phyloP scores from a whole-genome alignment of 345 rosid species.

The Schrenkiella parvula region DNA sequence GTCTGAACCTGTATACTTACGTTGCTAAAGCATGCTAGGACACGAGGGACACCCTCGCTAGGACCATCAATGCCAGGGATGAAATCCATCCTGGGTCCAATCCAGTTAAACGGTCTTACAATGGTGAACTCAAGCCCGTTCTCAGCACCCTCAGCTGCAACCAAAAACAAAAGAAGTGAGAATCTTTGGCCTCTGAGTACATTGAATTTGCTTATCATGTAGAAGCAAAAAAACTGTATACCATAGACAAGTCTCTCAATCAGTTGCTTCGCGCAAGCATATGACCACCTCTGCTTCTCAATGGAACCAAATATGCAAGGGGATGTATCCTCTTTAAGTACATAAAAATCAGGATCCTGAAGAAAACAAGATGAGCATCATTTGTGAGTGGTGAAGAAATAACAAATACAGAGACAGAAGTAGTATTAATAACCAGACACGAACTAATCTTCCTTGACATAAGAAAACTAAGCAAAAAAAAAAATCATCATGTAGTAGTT shows the following conservation, averaged over 20 bases:
- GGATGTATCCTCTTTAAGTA: slow-evolving; percentile 84
- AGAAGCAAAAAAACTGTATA: slow-evolving; percentile 23
- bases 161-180: slow-evolving; percentile 6
- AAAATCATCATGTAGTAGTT: neutral
- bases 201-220: neutral
- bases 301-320: slow-evolving; percentile 98
- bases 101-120: slow-evolving; percentile 99
- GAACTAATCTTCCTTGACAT: neutral
- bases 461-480: neutral
- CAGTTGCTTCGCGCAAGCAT: slow-evolving; percentile 99
- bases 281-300: slow-evolving; percentile 99
- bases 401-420: neutral
- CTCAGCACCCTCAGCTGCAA: slow-evolving; percentile 98
- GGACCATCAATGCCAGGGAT: slow-evolving; percentile 99
- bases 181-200: neutral
- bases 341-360: slow-evolving; percentile 93
- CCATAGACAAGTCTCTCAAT: slow-evolving; percentile 97
- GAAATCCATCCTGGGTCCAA: slow-evolving; percentile 99
- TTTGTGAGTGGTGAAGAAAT: neutral
- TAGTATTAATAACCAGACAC: neutral
- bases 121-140: slow-evolving; percentile 90
- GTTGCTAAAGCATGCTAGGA: slow-evolving; percentile 97
- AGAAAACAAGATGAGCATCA: slow-evolving; percentile 14
- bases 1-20: slow-evolving; percentile 38
- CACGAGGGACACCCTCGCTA: slow-evolving; percentile 99